Evolutionary conservation across 129 eudicot genomes (phyloP), one percentile per base, ranked within the genome.

Genomic region (Calendula officinalis): DNA sequence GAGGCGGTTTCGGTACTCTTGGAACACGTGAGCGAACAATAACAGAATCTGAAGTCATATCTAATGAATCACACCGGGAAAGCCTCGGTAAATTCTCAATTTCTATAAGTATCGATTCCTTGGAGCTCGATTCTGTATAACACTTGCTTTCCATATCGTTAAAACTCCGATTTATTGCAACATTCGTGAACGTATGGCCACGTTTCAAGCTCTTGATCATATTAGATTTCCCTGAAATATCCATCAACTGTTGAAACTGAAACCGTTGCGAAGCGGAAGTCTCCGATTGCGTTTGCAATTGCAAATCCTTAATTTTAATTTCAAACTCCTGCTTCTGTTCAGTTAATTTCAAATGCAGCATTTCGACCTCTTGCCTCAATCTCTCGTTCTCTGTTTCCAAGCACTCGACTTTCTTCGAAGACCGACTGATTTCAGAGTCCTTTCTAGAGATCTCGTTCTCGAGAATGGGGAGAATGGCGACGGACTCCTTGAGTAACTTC

Each of bases 1-100:
- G 96, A 1, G 96, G 96, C 9, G 96, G 96, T 69, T 76, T 85
- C 0, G 96, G 96, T 51, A 91, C 89, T 43, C 96, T 76, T 10
- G 98, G 95, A 17, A 64, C 84, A 1, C 95, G 85, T 17, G 96
- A 81, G 13, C 91, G 73, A 14, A 59, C 75, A 16, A 76, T 57
- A 3, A 62, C 68, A 2, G 76, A 56, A 8, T 75, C 80, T 2
- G 58, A 8, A 6, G 65, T 30, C 47, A 83, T 39, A 33, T 91
- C 97, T 14, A 77, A 81, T 15, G 90, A 76, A 59, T 66, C 75
- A 13, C 65, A 69, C 5, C 84, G 43, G 4, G 83, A 78, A 43
- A 64, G 79, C 34, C 57, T 72, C 3, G 82, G 84, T 14, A 73
- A 40, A 56, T 46, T 62, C 36, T 83, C 87, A 12, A 12, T 54